phyloP scores from a whole-genome alignment of 176 grass and related monocot species.

The Typha latifolia region DNA sequence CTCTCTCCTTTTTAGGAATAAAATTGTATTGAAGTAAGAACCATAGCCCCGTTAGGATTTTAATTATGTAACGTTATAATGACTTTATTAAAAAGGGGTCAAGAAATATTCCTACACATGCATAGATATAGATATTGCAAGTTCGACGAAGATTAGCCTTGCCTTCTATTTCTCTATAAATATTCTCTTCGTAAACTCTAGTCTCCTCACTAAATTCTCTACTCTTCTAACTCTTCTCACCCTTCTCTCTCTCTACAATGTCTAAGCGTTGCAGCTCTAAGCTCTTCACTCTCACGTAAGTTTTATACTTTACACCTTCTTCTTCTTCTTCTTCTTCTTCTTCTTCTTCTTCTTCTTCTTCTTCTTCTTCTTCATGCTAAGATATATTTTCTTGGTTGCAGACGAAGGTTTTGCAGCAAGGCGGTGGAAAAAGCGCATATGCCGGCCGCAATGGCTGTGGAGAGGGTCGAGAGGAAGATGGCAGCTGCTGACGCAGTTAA shows the following conservation, averaged over 20 bases:
- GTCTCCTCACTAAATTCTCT: background rate
- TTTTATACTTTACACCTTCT: background rate
- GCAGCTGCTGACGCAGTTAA: background rate
- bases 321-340: background rate
- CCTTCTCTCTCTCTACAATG: slow-evolving; percentile 15
- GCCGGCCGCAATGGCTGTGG: background rate
- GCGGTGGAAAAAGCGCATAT: background rate
- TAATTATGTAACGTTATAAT: no score
- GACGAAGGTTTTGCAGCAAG: slow-evolving; percentile 16
- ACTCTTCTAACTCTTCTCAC: background rate
- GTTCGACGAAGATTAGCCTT: background rate
- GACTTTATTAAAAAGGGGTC: no score
- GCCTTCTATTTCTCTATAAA: slow-evolving; percentile 1
- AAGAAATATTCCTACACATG: background rate
- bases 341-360: background rate
- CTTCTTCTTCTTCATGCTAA: background rate
- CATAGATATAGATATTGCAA: slow-evolving; percentile 19
- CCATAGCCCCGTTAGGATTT: no score
- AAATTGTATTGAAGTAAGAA: background rate
- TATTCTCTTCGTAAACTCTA: background rate
- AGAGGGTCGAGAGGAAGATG: background rate
- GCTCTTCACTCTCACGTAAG: slow-evolving; percentile 8
- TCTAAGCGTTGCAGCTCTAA: slow-evolving; percentile 12
- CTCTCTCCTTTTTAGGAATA: background rate
- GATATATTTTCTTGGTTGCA: background rate